Conservation (phyloP, 169 alveolate genomes). For the Eimeria acervulina region DNA sequence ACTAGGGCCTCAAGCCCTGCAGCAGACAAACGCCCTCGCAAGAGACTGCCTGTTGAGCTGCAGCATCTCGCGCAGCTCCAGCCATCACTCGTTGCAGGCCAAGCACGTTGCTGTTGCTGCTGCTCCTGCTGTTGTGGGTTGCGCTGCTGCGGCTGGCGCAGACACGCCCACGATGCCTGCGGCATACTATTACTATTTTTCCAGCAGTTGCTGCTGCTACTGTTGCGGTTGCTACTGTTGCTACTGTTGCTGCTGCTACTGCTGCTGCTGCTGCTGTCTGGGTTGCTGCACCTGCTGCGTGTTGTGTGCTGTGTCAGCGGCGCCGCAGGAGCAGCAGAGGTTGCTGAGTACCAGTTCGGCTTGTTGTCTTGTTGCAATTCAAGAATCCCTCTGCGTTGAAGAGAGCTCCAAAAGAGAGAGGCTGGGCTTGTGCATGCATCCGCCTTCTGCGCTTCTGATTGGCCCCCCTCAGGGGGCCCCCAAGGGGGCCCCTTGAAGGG, state of each 20-base stretch:
- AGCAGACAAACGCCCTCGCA: not conserved
- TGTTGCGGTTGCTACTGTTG: not conserved
- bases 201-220: not conserved
- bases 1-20: not conserved
- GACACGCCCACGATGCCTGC: not conserved
- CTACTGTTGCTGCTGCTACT: not conserved
- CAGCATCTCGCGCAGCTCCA: constrained; percentile 2
- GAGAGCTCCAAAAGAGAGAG: not conserved
- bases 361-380: not conserved
- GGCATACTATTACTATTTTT: not conserved
- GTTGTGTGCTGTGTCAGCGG: not conserved
- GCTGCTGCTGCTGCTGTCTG: constrained; percentile 18
- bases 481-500: not conserved
- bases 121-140: constrained; percentile 1
- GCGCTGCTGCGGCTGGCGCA: not conserved
- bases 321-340: not conserved
- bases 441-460: not conserved
- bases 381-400: not conserved
- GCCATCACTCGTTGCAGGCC: constrained; percentile 21
- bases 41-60: not conserved
- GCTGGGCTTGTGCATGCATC: not conserved
- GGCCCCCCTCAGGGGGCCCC: not conserved
- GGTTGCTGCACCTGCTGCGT: constrained; percentile 5
- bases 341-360: not conserved
- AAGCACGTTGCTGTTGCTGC: not conserved